Percentiles rank a stretch among this genome's conserved stretches.
phyloP scores from a whole-genome alignment of 176 grass and related monocot species.

The Phragmites australis region DNA sequence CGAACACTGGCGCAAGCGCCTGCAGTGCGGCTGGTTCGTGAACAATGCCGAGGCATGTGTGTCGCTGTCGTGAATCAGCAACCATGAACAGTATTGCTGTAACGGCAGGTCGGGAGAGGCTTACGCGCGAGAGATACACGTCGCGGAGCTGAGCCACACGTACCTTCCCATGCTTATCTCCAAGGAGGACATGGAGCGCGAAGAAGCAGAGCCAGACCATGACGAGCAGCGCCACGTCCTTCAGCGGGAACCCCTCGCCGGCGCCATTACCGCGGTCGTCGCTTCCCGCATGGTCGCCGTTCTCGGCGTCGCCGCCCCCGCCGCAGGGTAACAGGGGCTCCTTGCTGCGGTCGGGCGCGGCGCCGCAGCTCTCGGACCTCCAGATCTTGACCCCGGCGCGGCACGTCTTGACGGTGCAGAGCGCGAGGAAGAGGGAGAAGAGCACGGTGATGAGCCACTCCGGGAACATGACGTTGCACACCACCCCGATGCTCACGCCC shows the following conservation, averaged over 20 bases:
- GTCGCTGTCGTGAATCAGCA: background rate
- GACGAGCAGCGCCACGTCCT: constrained; percentile 57
- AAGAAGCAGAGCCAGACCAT: constrained; percentile 80
- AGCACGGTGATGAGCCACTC: constrained; percentile 85
- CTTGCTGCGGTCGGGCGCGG: background rate
- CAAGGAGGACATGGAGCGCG: constrained; percentile 70
- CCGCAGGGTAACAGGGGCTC: constrained; percentile 34
- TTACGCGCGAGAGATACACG: constrained; percentile 1
- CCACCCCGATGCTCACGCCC: constrained; percentile 77
- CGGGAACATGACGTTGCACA: constrained; percentile 80
- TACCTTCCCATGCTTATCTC: constrained; percentile 85
- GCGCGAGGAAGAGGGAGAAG: constrained; percentile 68
- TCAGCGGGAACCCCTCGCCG: constrained; percentile 45
- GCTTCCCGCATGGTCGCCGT: background rate
- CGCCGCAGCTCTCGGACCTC: constrained; percentile 42
- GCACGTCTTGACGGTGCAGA: constrained; percentile 65
- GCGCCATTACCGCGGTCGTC: background rate
- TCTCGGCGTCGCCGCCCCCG: background rate
- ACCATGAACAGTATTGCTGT: background rate
- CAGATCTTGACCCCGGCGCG: constrained; percentile 67
- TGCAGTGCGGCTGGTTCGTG: background rate
- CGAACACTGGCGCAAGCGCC: background rate
- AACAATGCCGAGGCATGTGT: background rate
- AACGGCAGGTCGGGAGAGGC: background rate
- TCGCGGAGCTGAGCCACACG: constrained; percentile 11